Base-by-base conservation (phyloP, 768 basidiomycete species). In the Trametes gibbosa region DNA sequence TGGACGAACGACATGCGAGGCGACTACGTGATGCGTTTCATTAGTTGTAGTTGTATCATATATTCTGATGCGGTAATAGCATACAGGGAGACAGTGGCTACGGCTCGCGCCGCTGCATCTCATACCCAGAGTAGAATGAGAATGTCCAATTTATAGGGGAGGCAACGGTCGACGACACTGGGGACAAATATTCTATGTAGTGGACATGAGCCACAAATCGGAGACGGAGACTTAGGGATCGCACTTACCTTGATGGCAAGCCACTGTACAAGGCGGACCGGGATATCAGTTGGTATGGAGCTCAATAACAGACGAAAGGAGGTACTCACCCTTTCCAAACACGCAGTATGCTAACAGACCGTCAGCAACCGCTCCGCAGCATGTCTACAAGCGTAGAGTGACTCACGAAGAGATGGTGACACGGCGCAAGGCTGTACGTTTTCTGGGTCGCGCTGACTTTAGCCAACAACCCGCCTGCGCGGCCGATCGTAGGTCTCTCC, bases 391-490 rank as follows among this genome's bases (percentile, higher is more conserved):
- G n/a, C n/a, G 4, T 2, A 27, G 13, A 6, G 9, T 37, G 24
- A 79, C 89, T 75, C 64, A 91, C 89, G 72, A 95, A 95, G 63
- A 95, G 68, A 78, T 95, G 93, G 66, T 87, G 84, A 74, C 93
- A 95, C 0, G 93, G 93, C 1, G 93, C 91, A 59, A 94, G n/a
- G n/a, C n/a, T 92, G 64, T 94, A 95, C 50, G 74, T 80, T 68
- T 85, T 85, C 63, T 85, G 77, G 48, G 71, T 69, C 32, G 77
- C 78, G 24, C 75, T 74, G 7, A 77, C 77, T 51, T 50, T 63
- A 46, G 74, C 21, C 24, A 61, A 71, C 19, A 29, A 71, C 66
- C 73, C 81, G 77, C 69, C 50, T 2, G 47, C 29, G 29, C 57
- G 49, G 17, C 34, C 47, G 19, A 56, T n/a, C n/a, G n/a, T n/a